These are phyloP conservation scores for Lyophyllum semitale DNA, from an alignment of 768 basidiomycete genomes.

Conservation along the genomic window DNA sequence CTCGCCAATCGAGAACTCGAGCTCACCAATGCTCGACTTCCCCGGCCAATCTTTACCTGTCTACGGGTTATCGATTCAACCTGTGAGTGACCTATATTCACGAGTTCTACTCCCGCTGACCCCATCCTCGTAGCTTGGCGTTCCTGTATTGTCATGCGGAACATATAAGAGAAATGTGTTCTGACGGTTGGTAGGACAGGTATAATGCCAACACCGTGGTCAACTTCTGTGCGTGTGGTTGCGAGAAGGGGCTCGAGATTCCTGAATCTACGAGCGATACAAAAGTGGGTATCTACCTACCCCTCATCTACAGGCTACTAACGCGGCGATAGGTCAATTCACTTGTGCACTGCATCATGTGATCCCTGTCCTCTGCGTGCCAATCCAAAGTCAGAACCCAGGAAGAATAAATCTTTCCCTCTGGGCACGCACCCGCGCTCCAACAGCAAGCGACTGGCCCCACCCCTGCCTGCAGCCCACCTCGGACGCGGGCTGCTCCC, in stretches of 20 bases:
- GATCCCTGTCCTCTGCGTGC: conserved; percentile 83
- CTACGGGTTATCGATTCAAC: too few relatives aligned
- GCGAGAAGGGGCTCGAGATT: conserved; percentile 46
- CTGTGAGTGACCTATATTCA: too few relatives aligned
- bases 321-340: conserved; percentile 43
- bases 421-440: conserved; percentile 71
- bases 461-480: conserved; percentile 52
- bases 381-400: conserved; percentile 96
- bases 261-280: conserved; percentile 36
- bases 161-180: too few relatives aligned
- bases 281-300: conserved; percentile 27
- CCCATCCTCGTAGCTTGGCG: too few relatives aligned
- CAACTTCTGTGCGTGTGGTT: conserved; percentile 79
- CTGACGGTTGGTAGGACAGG: too few relatives aligned
- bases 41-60: too few relatives aligned
- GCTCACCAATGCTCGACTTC: too few relatives aligned
- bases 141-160: too few relatives aligned
- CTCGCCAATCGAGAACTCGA: too few relatives aligned
- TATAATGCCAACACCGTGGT: conserved; percentile 68
- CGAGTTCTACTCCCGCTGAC: too few relatives aligned
- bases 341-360: conserved; percentile 71
- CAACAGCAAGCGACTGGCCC: conserved; percentile 43
- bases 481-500: conserved; percentile 71
- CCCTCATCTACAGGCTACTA: background rate
- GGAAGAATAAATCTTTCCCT: conserved; percentile 91